phyloP scores from a whole-genome alignment of 192 early-diverging fungal species.

The Cetraspora pellucida region DNA sequence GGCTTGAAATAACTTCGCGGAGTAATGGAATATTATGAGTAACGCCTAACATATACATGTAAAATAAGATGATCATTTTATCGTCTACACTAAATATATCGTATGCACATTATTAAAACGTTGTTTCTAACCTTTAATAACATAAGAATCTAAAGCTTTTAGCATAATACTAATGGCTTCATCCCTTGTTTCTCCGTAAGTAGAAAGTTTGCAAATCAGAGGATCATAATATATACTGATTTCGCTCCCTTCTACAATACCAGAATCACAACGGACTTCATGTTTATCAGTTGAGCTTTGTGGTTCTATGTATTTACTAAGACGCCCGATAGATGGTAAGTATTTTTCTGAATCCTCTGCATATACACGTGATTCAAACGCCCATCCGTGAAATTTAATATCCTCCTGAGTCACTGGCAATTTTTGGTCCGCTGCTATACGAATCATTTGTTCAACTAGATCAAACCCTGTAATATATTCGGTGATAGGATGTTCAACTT shows the following conservation, averaged over 20 bases:
- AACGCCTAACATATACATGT: constrained; percentile 55
- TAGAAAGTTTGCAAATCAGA: constrained; percentile 92
- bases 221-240: constrained; percentile 97
- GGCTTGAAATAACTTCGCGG: constrained; percentile 78
- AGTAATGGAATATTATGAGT: constrained; percentile 94
- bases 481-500: constrained; percentile 82
- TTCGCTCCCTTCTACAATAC: constrained; percentile 88
- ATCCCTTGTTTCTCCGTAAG: constrained; percentile 77
- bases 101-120: neutral
- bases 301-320: constrained; percentile 86
- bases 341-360: constrained; percentile 95
- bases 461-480: constrained; percentile 84
- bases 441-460: constrained; percentile 95
- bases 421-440: constrained; percentile 79
- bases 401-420: constrained; percentile 75
- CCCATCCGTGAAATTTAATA: constrained; percentile 84
- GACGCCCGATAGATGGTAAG: constrained; percentile 88
- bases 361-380: constrained; percentile 94
- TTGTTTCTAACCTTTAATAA: constrained; percentile 68
- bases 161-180: constrained; percentile 79
- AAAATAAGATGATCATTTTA: neutral
- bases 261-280: constrained; percentile 90
- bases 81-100: neutral
- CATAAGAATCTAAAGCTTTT: constrained; percentile 83
- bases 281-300: constrained; percentile 42